Evolutionary conservation across 768 basidiomycete genomes (phyloP), one percentile per base, ranked within the genome.

Genomic region (Austroboletus eburneus): DNA sequence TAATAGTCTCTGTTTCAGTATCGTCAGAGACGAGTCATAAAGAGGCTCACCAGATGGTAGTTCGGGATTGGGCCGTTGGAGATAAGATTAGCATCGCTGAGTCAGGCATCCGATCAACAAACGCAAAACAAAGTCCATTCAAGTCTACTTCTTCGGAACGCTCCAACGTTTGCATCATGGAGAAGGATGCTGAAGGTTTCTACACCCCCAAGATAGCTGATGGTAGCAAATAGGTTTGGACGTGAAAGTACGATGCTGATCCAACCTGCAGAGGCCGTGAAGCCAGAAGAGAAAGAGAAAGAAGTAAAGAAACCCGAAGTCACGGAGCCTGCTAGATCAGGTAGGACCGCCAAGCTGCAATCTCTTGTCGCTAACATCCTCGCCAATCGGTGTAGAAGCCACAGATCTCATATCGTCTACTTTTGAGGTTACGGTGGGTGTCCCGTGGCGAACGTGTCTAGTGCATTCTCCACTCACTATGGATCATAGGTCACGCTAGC

Each of bases 131-230:
- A n/a, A n/a, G n/a, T n/a, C n/a, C n/a, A n/a, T n/a, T n/a, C n/a
- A n/a, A n/a, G n/a, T n/a, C n/a, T n/a, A n/a, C n/a, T n/a, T n/a
- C n/a, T n/a, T n/a, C n/a, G n/a, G n/a, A n/a, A n/a, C n/a, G n/a
- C n/a, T n/a, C 46, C 51, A 40, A 48, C 49, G 23, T 39, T 42
- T 43, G 58, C 48, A 63, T 55, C 46, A 77, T 86, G 76, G 73
- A 85, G 62, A 89, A 85, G 68, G 86, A 87, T 65, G 84, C 78
- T 43, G 87, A 90, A 45, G 87, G 87, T 2, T 89, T 90, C 65
- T 88, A 85, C 60, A 80, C 74, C 17, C 75, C 85, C 6, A 72
- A 69, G 46, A 30, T 60, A 25, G 49, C 58, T 10, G 64, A 70
- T 53, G 74, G 81, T 83, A 64, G 29, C 23, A 34, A 36, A 49